These are phyloP conservation scores for Tetrahymena borealis DNA, from an alignment of 73 alveolate species.

Conservation along the genomic window DNA sequence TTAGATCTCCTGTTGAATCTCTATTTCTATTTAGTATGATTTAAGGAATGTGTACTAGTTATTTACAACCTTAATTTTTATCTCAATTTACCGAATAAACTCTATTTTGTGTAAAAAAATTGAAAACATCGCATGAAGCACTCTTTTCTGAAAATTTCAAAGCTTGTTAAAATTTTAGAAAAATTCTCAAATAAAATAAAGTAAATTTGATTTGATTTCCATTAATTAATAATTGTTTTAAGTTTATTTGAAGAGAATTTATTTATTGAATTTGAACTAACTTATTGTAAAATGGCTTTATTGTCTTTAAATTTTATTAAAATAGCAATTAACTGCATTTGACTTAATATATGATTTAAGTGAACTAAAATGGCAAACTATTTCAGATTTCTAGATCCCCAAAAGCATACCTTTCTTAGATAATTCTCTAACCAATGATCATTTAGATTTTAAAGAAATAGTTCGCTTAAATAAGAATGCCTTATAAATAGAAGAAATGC, in stretches of 20 bases:
- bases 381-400: background rate
- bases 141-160: background rate
- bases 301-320: too few species aligned
- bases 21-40: background rate
- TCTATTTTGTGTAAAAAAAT: background rate
- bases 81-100: background rate
- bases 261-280: too few species aligned
- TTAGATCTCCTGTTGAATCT: background rate
- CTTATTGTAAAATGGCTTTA: too few species aligned
- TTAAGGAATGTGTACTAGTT: background rate
- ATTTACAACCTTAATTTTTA: background rate
- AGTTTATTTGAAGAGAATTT: too few species aligned
- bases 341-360: background rate
- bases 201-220: background rate
- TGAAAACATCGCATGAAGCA: background rate
- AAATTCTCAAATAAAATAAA: background rate
- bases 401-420: background rate
- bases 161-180: background rate
- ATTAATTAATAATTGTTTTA: too few species aligned
- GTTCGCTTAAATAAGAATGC: background rate
- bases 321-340: background rate
- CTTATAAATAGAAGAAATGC: background rate
- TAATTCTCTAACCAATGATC: background rate
- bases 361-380: background rate
- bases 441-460: background rate